These are phyloP conservation scores for Ocimum tenuiflorum DNA, from an alignment of 257 asterid genomes.

Conservation along the genomic window DNA sequence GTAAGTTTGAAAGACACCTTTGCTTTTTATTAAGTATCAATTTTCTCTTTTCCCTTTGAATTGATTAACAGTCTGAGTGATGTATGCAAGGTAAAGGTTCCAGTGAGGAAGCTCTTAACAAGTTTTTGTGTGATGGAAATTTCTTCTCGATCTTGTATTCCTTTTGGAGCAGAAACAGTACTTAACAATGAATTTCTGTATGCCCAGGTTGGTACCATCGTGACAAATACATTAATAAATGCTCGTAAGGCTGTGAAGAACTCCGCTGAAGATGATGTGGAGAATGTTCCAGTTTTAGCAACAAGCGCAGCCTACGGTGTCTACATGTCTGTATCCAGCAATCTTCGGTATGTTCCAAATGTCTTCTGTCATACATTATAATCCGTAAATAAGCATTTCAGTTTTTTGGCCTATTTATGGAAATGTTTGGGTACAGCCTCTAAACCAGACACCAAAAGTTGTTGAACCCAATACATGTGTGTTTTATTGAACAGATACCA, in stretches of 20 bases:
- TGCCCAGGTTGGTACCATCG: conserved; percentile 68
- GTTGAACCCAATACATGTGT: not conserved
- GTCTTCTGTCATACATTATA: not conserved
- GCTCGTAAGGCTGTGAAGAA: conserved; percentile 69
- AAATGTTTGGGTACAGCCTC: not conserved
- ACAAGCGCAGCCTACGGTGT: conserved; percentile 88
- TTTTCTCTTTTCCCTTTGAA: too few species aligned
- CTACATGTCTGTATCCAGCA: conserved; percentile 86
- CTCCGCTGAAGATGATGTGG: conserved; percentile 45
- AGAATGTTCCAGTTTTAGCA: conserved; percentile 65
- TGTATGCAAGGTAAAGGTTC: not conserved
- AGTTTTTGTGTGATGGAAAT: not conserved
- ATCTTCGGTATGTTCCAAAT: conserved; percentile 66
- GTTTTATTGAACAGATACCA: conserved; percentile 62
- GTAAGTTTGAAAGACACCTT: not conserved
- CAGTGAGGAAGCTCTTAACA: not conserved
- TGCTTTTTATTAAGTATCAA: too few species aligned
- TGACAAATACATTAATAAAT: conserved; percentile 67
- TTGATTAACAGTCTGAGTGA: too few species aligned
- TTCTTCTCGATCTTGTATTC: not conserved
- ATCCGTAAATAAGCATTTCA: too few species aligned
- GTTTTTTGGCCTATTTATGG: not conserved
- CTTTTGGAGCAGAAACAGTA: not conserved
- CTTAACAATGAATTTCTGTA: not conserved
- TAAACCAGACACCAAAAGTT: not conserved